A percentile compares a stretch with the other conserved stretches of the same genome.
Conservation (phyloP, 768 basidiomycete species). For the Pisolithus microcarpus region DNA sequence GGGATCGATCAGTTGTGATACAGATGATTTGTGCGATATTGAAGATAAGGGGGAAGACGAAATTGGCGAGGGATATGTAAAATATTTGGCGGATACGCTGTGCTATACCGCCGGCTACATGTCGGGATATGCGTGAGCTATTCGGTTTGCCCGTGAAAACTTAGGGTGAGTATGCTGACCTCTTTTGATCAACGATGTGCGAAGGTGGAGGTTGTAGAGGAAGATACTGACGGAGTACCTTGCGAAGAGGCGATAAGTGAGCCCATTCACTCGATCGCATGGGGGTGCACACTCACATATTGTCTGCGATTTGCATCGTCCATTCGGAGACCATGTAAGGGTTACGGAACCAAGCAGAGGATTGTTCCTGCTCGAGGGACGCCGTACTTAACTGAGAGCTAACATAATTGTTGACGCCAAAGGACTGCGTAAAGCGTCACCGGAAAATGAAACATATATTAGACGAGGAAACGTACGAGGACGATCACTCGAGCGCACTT, state of each 20-base stretch:
- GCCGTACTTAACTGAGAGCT: neutral
- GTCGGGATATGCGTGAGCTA: too few relatives aligned
- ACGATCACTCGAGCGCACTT: slow-evolving; percentile 26
- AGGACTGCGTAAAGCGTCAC: neutral
- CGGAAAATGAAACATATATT: slow-evolving; percentile 1
- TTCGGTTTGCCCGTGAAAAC: neutral
- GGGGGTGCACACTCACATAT: slow-evolving; percentile 19
- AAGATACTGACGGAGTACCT: slow-evolving; percentile 25
- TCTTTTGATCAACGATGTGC: neutral
- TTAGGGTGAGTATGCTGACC: neutral
- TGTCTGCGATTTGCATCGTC: slow-evolving; percentile 30
- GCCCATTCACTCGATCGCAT: neutral
- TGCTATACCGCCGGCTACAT: too few relatives aligned
- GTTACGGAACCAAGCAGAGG: neutral
- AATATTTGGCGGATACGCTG: too few relatives aligned
- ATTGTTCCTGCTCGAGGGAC: neutral
- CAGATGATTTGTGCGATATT: too few relatives aligned
- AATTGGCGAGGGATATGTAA: too few relatives aligned
- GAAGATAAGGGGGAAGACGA: too few relatives aligned
- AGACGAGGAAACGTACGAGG: slow-evolving; percentile 1
- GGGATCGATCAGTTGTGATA: too few relatives aligned
- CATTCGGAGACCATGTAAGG: slow-evolving; percentile 24
- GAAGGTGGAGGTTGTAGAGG: slow-evolving; percentile 17
- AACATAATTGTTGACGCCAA: slow-evolving; percentile 1
- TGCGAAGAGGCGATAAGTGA: neutral